Conservation (phyloP, 2,329 filamentous ascomycete genomes). For the Beauveria bassiana region DNA sequence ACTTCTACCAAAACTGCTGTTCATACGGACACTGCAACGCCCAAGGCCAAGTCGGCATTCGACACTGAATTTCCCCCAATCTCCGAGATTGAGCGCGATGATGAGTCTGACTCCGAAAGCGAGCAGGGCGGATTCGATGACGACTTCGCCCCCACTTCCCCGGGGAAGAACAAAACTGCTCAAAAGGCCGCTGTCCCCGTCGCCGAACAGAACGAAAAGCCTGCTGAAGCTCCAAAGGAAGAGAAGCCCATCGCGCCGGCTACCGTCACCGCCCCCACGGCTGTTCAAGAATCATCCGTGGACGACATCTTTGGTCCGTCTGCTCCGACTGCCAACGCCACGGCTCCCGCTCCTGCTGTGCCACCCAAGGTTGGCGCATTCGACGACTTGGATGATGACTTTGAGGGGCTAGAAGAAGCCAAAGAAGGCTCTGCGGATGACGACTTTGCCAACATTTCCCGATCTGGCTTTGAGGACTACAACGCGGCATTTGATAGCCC, state of each 20-base stretch:
- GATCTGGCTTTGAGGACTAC: constrained; percentile 67
- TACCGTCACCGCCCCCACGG: constrained; percentile 20
- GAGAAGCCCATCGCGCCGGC: constrained; percentile 26
- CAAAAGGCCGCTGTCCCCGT: constrained; percentile 13
- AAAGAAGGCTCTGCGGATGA: constrained; percentile 74
- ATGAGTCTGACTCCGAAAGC: constrained; percentile 75
- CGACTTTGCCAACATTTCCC: constrained; percentile 68
- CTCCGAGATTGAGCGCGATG: constrained; percentile 67
- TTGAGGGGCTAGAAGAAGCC: constrained; percentile 75
- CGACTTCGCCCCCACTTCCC: constrained; percentile 69
- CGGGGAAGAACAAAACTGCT: constrained; percentile 23
- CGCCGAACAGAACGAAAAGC: neutral
- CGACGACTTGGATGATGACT: constrained; percentile 71
- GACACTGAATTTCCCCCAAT: constrained; percentile 88
- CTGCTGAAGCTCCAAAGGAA: constrained; percentile 21
- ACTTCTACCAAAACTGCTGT: constrained; percentile 42
- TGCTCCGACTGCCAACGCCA: constrained; percentile 13
- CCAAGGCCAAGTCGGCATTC: constrained; percentile 45
- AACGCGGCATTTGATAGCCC: constrained; percentile 74
- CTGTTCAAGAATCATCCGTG: constrained; percentile 20
- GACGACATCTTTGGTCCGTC: constrained; percentile 37
- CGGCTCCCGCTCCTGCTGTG: constrained; percentile 24
- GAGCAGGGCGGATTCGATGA: constrained; percentile 86
- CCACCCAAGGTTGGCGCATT: constrained; percentile 45
- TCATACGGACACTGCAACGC: constrained; percentile 31